Base-by-base conservation (phyloP, 192 early-diverging fungal genomes). In the Radiomyces spectabilis region DNA sequence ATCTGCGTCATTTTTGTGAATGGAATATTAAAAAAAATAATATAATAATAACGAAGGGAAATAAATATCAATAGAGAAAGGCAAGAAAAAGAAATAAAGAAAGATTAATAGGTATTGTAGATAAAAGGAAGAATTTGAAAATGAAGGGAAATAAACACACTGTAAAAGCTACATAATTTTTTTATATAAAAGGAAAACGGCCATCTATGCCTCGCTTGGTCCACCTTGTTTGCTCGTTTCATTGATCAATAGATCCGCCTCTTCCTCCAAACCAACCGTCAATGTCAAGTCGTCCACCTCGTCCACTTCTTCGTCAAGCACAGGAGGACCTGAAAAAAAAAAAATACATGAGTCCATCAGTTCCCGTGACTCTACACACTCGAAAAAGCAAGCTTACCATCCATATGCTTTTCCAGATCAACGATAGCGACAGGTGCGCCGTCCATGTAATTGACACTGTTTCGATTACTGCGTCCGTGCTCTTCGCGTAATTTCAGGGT, bases 371-470 rank as follows among this genome's bases (percentile, higher is more conserved):
- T n/a, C n/a, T n/a, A n/a, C n/a, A n/a, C n/a, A n/a, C n/a, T n/a
- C n/a, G n/a, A 35, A 8, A 1, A 16, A 43, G 22, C 34, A 35
- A 53, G 16, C 52, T 56, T 34, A 69, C 69, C 67, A 40, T 68
- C 64, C 21, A 66, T 30, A 37, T 57, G 55, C 34, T 57, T 55
- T 53, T 73, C 72, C 31, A 73, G 42, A 7, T 59, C 66, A 9
- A 69, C 72, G 29, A 73, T 65, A 13, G 52, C 53, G n/a, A 61
- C 45, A 2, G 72, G 72, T 10, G 63, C 72, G n/a, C 55, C 53
- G 42, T 73, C 67, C 47, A 73, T 69, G 34, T 66, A 73, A 51
- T 66, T 53, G 19, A 73, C 55, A 58, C 72, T 73, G 32, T 73
- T 73, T 34, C 72, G 68, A 53, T 73, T 73, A 30, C 47, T 70